phyloP scores from a whole-genome alignment of 1,284 basidiomycete species.

The Phlebopus sp. region DNA sequence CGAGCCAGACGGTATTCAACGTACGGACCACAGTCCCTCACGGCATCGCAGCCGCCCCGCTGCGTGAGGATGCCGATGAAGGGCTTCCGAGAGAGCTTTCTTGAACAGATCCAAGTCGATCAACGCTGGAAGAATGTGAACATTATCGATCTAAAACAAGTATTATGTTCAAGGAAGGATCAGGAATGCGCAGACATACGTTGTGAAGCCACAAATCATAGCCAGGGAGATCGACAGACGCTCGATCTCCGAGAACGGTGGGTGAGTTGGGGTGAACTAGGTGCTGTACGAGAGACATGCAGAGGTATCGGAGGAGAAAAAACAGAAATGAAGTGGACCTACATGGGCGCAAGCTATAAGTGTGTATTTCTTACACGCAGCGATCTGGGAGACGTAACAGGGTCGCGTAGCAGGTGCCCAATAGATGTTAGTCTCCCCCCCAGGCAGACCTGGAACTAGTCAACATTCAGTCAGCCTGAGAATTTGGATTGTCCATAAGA shows the following conservation, averaged over 20 bases:
- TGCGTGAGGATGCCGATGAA: constrained; percentile 28
- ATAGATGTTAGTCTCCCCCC: too few species aligned
- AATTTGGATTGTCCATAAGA: too few species aligned
- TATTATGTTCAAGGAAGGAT: neutral
- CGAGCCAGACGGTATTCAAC: constrained; percentile 1
- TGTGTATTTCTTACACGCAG: too few species aligned
- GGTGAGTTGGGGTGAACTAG: constrained; percentile 18
- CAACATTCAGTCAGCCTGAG: too few species aligned
- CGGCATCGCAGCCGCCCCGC: constrained; percentile 22
- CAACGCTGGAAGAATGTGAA: constrained; percentile 26
- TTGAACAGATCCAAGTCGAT: constrained; percentile 23
- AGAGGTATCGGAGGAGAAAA: neutral
- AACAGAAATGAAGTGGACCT: too few species aligned
- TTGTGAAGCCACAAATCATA: constrained; percentile 21
- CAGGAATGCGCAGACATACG: constrained; percentile 9
- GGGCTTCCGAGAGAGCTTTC: constrained; percentile 21
- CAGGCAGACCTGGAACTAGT: too few species aligned
- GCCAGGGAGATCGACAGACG: constrained; percentile 20
- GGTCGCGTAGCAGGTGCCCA: too few species aligned
- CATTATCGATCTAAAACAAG: constrained; percentile 27
- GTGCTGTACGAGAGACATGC: constrained; percentile 14
- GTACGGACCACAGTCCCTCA: constrained; percentile 27
- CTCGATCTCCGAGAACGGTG: constrained; percentile 9
- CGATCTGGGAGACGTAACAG: too few species aligned
- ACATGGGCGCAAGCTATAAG: too few species aligned